Conservation (phyloP, 1,284 basidiomycete genomes). For the Schizophyllum commune region DNA sequence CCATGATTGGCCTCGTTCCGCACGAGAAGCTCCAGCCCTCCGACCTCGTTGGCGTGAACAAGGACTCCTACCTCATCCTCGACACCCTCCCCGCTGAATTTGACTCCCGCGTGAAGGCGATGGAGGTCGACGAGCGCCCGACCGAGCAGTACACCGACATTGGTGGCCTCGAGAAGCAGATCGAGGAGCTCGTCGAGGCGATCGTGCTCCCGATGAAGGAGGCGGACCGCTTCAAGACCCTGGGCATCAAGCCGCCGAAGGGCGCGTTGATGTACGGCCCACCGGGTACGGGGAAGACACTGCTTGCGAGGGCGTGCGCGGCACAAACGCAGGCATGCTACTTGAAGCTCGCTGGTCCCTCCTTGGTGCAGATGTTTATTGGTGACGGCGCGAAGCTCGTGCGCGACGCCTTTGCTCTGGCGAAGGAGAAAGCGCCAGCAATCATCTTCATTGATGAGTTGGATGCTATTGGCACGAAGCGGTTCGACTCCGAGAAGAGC, state of each 20-base stretch:
- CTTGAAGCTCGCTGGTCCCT: slow-evolving; percentile 95
- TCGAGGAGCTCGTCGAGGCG: slow-evolving; percentile 96
- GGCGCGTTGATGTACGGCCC: slow-evolving; percentile 96
- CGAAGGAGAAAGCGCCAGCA: slow-evolving; percentile 94
- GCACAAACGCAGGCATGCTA: slow-evolving; percentile 98
- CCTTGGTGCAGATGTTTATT: slow-evolving; percentile 98
- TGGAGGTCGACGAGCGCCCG: slow-evolving; percentile 99
- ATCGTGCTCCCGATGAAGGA: slow-evolving; percentile 89
- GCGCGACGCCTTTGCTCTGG: slow-evolving; percentile 95
- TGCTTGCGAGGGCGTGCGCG: slow-evolving; percentile 95
- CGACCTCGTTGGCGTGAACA: slow-evolving; percentile 98
- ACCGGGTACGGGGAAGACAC: slow-evolving; percentile 96
- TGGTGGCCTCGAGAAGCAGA: slow-evolving; percentile 98
- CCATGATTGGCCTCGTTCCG: slow-evolving; percentile 94
- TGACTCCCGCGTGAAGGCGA: slow-evolving; percentile 97
- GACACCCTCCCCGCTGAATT: slow-evolving; percentile 97
- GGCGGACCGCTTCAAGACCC: slow-evolving; percentile 93
- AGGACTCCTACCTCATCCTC: slow-evolving; percentile 97
- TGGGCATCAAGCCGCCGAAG: slow-evolving; percentile 97
- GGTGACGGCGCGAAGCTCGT: slow-evolving; percentile 98
- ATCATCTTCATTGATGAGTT: slow-evolving; percentile 99
- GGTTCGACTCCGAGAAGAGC: slow-evolving; percentile 97
- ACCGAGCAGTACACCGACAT: slow-evolving; percentile 98
- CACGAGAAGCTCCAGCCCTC: slow-evolving; percentile 84
- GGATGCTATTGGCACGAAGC: slow-evolving; percentile 94